These are phyloP conservation scores for Spathaspora arborariae DNA, from an alignment of 805 yeast genomes.

Conservation along the genomic window DNA sequence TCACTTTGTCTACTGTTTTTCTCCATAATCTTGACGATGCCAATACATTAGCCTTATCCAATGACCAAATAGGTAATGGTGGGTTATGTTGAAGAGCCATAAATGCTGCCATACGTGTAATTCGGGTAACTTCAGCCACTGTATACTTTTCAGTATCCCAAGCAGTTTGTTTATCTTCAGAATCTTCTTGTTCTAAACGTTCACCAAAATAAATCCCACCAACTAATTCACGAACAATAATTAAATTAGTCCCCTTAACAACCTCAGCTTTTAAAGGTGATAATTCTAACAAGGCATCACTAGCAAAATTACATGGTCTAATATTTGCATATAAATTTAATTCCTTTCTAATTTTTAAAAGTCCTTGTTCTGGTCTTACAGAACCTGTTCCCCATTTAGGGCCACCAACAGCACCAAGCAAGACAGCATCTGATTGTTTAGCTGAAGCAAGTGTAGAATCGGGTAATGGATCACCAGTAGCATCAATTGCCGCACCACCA, in stretches of 20 bases:
- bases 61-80: conserved; percentile 91
- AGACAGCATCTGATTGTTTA: conserved; percentile 87
- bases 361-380: conserved; percentile 97
- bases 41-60: conserved; percentile 96
- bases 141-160: conserved; percentile 92
- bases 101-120: conserved; percentile 98
- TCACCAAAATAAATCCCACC: conserved; percentile 99
- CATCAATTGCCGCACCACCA: conserved; percentile 98
- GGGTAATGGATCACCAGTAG: conserved; percentile 88
- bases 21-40: conserved; percentile 98
- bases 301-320: conserved; percentile 92
- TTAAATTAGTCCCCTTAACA: conserved; percentile 87
- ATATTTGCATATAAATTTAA: conserved; percentile 91
- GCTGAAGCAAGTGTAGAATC: conserved; percentile 81
- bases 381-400: conserved; percentile 98
- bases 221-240: conserved; percentile 92
- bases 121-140: conserved; percentile 89
- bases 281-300: conserved; percentile 76
- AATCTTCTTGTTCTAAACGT: conserved; percentile 86
- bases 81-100: conserved; percentile 91
- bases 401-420: conserved; percentile 98
- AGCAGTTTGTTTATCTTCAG: conserved; percentile 61
- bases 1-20: conserved; percentile 82
- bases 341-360: conserved; percentile 90
- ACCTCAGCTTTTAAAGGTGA: conserved; percentile 85